A percentile compares a stretch with the other conserved stretches of the same genome.
These are phyloP conservation scores for Myriosclerotinia scirpicola DNA, from an alignment of 2,329 filamentous ascomycete genomes.

Conservation along the genomic window DNA sequence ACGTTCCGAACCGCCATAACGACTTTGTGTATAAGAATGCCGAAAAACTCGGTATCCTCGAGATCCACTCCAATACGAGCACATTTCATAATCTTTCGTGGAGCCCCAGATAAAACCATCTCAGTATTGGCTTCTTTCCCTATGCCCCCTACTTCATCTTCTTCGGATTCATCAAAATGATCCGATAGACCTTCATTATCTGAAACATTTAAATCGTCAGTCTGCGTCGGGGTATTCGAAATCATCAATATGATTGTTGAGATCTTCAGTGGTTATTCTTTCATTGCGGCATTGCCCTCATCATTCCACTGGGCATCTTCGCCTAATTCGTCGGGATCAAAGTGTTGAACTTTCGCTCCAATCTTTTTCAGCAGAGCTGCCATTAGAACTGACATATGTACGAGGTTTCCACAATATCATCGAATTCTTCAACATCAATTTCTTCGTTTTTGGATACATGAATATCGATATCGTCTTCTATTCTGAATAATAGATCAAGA, in stretches of 20 bases:
- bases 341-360: slow-evolving; percentile 17
- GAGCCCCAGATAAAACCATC: slow-evolving; percentile 1
- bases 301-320: slow-evolving; percentile 21
- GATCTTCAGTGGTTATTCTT: background rate
- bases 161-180: background rate
- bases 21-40: slow-evolving; percentile 16
- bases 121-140: background rate
- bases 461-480: background rate
- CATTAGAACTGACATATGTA: slow-evolving; percentile 9
- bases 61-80: background rate
- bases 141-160: background rate
- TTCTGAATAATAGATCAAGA: background rate
- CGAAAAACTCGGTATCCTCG: slow-evolving; percentile 1
- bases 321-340: background rate
- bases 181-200: background rate
- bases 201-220: background rate
- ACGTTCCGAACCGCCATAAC: slow-evolving; percentile 8
- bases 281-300: slow-evolving; percentile 15
- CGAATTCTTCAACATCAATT: background rate
- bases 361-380: slow-evolving; percentile 9
- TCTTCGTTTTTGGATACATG: background rate
- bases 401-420: slow-evolving; percentile 6
- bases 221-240: background rate
- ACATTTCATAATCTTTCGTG: background rate
- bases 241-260: slow-evolving; percentile 3